Evolutionary conservation across 805 yeast species (phyloP), one percentile per base, ranked within the genome.

Genomic region (Ogataea degrootiae): DNA sequence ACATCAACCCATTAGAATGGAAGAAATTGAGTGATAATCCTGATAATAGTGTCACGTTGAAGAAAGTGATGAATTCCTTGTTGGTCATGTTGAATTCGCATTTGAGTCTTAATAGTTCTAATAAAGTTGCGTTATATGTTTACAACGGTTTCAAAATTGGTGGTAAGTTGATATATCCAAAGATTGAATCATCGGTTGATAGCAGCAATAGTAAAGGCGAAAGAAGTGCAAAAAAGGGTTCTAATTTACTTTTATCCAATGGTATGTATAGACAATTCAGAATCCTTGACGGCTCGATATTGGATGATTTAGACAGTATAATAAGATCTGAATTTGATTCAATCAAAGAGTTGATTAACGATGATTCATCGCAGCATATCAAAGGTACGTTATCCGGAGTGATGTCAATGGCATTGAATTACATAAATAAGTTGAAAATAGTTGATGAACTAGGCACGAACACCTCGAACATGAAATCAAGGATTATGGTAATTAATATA

Each of bases 211-310:
- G 42, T 12, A 29, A 17, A 22, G 42, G 37, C 29, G 34, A 31
- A 21, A 37, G 47, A 42, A 31, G 46, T 40, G 39, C 37, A n/a
- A 43, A 37, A 40, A 44, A 46, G 6, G 23, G 42, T 14, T 44
- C 50, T 17, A 48, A 55, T 3, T 61, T 56, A 17, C 60, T 75
- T 46, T 68, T 80, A 41, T 73, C 77, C 60, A 59, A 72, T 43
- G 83, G 81, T 39, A 88, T 92, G 88, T 89, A 92, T 61, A 73
- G 96, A 51, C 96, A 87, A 60, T 92, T 92, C 59, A 75, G 85
- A 52, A 72, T 79, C 37, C 83, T 92, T 29, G 96, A 90, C 63
- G 91, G 87, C 46, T 69, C 81, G 0, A 82, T 92, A 0, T 62
- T 88, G 15, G 74, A 74, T 36, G 82, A 81, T 43, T 61, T 91